Evolutionary conservation across 2,329 filamentous ascomycete species (phyloP), one percentile per base, ranked within the genome.

Genomic region (Neocatenulostroma microsporum): DNA sequence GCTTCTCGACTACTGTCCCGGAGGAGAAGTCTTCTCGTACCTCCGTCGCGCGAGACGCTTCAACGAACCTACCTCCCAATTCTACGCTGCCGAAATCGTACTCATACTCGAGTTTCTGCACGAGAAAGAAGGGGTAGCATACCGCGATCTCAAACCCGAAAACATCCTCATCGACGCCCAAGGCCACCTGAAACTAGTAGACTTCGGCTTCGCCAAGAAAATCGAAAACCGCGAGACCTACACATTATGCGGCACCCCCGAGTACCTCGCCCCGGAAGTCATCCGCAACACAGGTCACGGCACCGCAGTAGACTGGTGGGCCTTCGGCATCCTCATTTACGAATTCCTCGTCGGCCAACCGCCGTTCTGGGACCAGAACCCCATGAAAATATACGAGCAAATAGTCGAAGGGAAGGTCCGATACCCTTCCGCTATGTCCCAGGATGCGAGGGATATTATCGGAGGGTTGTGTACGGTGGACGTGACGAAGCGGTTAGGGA

Each of bases 301-400:
- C 36, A 71, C 73, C 30, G 82, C 84, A 11, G 84, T 89, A 21
- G 84, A 89, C 66, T 89, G 84, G 84, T 89, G 84, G 84, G 84
- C 84, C 1, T 69, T 91, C 48, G 84, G 84, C 18, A 87, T 89
- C 48, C 62, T 91, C 39, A 79, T 89, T 40, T 89, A 86, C 60
- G 84, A 91, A 56, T 89, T 89, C 55, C 65, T 89, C 32, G 86
- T 84, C 8, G 84, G 84, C 19, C 87, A 88, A 54, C 84, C 84
- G 11, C 84, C 84, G 0, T 91, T 89, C 56, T 91, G 84, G 82
- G 80, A 88, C 55, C 79, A 84, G 47, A 89, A 87, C 47, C 84
- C 84, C 1, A 84, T 89, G 47, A 84, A 88, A 58, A 89, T 89
- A 40, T 89, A 89, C 63, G 84, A 86, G 58, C 76, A 72, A 64